A percentile compares a stretch with the other conserved stretches of the same genome.
phyloP scores from a whole-genome alignment of 176 grass and related monocot genomes.

The Cenchrus americanus region DNA sequence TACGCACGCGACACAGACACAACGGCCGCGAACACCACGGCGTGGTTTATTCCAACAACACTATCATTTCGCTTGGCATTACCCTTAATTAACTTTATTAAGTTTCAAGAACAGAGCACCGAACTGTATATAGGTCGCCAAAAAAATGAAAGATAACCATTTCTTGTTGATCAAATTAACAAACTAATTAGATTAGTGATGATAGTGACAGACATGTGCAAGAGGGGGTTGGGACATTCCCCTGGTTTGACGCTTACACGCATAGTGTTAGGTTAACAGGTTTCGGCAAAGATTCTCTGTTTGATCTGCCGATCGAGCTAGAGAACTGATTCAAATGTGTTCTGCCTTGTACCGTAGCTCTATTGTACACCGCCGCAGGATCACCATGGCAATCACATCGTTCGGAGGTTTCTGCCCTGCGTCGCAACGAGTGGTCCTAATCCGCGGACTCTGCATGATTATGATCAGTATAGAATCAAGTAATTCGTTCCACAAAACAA shows the following conservation, averaged over 20 bases:
- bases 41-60: not conserved
- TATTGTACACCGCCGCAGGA: too few species aligned
- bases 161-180: not conserved
- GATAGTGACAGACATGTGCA: constrained; percentile 64
- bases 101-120: not conserved
- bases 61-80: not conserved
- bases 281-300: not conserved
- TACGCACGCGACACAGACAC: too few species aligned
- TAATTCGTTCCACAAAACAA: not conserved
- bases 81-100: not conserved
- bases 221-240: constrained; percentile 26
- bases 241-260: not conserved
- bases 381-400: too few species aligned
- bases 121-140: not conserved
- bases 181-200: constrained; percentile 34
- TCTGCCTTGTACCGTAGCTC: not conserved
- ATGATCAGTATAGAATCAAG: not conserved
- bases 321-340: constrained; percentile 10
- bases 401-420: too few species aligned
- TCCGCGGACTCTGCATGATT: too few species aligned
- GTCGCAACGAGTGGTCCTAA: too few species aligned
- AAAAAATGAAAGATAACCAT: not conserved
- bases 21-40: too few species aligned
- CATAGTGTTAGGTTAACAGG: not conserved
- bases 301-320: not conserved